phyloP scores from a whole-genome alignment of 2,329 filamentous ascomycete genomes.

The Monilinia aucupariae region DNA sequence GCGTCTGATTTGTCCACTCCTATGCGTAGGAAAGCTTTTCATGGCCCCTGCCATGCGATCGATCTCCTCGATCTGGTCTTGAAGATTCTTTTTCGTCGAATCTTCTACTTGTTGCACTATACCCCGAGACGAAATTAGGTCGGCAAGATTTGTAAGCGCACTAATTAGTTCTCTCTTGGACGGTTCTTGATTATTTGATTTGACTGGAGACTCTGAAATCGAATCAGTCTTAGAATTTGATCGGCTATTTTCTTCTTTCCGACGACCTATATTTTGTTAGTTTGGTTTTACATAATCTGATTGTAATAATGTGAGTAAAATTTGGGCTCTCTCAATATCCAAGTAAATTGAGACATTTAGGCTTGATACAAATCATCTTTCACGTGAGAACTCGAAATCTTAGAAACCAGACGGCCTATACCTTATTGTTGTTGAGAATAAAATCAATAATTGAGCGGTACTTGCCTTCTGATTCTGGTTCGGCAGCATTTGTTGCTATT shows the following conservation, averaged over 20 bases:
- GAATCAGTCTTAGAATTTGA: background rate
- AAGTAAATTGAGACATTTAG: too few species aligned
- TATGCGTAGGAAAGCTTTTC: background rate
- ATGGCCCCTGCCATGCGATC: background rate
- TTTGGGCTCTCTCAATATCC: too few species aligned
- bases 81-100: background rate
- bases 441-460: background rate
- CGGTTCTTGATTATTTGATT: background rate
- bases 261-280: slow-evolving; percentile 2
- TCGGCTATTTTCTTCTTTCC: background rate
- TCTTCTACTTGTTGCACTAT: background rate
- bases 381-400: too few species aligned
- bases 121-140: background rate
- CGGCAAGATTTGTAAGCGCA: background rate
- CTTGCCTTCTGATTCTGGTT: background rate
- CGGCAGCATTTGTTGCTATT: background rate
- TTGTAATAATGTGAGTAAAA: background rate
- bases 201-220: background rate
- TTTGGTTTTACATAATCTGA: background rate
- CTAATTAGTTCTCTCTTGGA: background rate
- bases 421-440: background rate
- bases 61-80: slow-evolving; percentile 1
- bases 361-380: too few species aligned
- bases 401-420: too few species aligned
- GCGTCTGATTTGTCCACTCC: background rate